These are phyloP conservation scores for Hordeum marinum DNA, from an alignment of 176 grass and related monocot species.

Conservation along the genomic window DNA sequence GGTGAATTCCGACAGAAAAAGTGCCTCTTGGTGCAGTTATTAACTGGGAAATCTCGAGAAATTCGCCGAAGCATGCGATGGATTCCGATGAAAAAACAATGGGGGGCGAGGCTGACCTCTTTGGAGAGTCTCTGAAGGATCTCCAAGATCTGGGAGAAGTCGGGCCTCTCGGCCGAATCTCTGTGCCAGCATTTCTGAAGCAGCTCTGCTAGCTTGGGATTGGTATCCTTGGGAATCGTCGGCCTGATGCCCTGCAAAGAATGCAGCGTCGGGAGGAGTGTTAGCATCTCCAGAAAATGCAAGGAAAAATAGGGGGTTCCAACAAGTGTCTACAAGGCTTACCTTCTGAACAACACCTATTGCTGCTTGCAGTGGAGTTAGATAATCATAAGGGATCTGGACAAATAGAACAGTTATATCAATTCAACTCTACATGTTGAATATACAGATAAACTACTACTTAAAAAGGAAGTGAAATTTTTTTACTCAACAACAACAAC, in stretches of 20 bases:
- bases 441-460: not conserved
- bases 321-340: not conserved
- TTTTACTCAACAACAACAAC: no score
- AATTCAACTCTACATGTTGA: not conserved
- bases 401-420: conserved; percentile 1
- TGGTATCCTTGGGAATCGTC: conserved; percentile 56
- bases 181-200: conserved; percentile 72
- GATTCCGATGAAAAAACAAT: not conserved
- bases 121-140: conserved; percentile 54
- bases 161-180: conserved; percentile 53
- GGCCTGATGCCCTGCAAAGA: conserved; percentile 61
- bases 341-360: conserved; percentile 92
- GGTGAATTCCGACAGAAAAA: no score
- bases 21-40: not conserved
- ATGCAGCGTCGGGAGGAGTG: not conserved
- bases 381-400: conserved; percentile 81
- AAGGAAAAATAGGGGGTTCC: not conserved
- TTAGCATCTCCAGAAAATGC: not conserved
- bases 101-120: conserved; percentile 44
- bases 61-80: not conserved
- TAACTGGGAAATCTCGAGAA: not conserved
- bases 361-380: conserved; percentile 92
- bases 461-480: no score
- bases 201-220: conserved; percentile 56
- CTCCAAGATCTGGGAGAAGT: conserved; percentile 68